These are phyloP conservation scores for Ramaria rubella DNA, from an alignment of 768 basidiomycete species.

Conservation along the genomic window DNA sequence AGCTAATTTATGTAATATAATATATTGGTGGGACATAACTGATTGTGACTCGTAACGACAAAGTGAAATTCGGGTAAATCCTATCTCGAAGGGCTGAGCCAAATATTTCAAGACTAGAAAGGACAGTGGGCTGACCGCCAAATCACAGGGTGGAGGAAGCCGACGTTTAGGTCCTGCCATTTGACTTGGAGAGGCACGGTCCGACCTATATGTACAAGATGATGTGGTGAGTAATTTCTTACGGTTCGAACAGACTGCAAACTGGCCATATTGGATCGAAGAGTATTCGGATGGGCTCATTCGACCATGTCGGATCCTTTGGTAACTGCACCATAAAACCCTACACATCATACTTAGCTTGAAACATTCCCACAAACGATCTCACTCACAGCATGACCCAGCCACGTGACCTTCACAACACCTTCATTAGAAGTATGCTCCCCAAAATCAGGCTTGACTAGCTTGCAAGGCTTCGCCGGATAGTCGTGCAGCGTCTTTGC, in stretches of 20 bases:
- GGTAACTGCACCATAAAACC: constrained; percentile 26
- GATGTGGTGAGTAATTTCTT: background rate
- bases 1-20: background rate
- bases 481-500: constrained; percentile 12
- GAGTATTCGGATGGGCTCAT: constrained; percentile 26
- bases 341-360: constrained; percentile 10
- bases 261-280: constrained; percentile 39
- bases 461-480: constrained; percentile 16
- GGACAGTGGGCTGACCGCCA: constrained; percentile 15
- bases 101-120: background rate
- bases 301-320: constrained; percentile 2
- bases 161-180: constrained; percentile 26
- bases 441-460: constrained; percentile 24
- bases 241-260: constrained; percentile 8
- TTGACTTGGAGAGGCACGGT: constrained; percentile 19
- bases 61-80: constrained; percentile 35
- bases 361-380: background rate
- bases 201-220: background rate
- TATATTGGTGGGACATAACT: constrained; percentile 26
- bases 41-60: constrained; percentile 37
- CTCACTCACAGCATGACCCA: constrained; percentile 31
- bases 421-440: constrained; percentile 4
- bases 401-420: constrained; percentile 28
- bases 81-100: background rate
- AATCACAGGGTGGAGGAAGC: constrained; percentile 29